Base-by-base conservation (phyloP, 768 basidiomycete species). In the Tulasnella sp. region DNA sequence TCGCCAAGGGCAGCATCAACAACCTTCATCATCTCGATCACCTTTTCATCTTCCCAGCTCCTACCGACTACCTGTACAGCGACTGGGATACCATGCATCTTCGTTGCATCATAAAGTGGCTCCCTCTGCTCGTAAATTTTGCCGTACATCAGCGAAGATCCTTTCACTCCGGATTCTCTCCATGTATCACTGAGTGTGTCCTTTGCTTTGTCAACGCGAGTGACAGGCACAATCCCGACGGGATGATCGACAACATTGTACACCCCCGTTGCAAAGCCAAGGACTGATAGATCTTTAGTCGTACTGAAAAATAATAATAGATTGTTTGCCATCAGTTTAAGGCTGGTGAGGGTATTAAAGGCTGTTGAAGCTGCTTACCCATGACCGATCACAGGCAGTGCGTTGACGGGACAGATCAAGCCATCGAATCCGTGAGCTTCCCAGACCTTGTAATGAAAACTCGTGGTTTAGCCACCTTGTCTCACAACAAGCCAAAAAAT, bases 21-120 rank as follows among this genome's bases (percentile, higher is more conserved):
- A 4, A 91, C 74, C 44, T 73, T 71, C 91, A 93, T 94, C 73
- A 92, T 81, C 34, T 70, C 80, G 34, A 94, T 62, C 4, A 89
- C 80, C 68, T 86, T 88, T 73, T 91, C 89, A 45, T 92, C 89
- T 63, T 88, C 85, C 84, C 85, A 89, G 64, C 75, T 77, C 70
- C 72, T 79, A 1, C 87, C 89, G 1, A 86, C 83, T 26, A 96
- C 67, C 70, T 96, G 92, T 15, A 95, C 76, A 11, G 81, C 83
- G 1, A 95, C 79, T 0, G 92, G 92, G 71, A 94, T 78, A 0
- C 90, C 91, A 24, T 79, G 72, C 78, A 84, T 84, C 63, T 72
- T 75, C 17, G 77, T 73, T 2, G 84, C 79, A 64, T 92, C 76
- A 64, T 95, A 93, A 19, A 78, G 68, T 1, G 80, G 74, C 1